phyloP scores from a whole-genome alignment of 192 early-diverging fungal species.

The Jimgerdemannia lactiflua region DNA sequence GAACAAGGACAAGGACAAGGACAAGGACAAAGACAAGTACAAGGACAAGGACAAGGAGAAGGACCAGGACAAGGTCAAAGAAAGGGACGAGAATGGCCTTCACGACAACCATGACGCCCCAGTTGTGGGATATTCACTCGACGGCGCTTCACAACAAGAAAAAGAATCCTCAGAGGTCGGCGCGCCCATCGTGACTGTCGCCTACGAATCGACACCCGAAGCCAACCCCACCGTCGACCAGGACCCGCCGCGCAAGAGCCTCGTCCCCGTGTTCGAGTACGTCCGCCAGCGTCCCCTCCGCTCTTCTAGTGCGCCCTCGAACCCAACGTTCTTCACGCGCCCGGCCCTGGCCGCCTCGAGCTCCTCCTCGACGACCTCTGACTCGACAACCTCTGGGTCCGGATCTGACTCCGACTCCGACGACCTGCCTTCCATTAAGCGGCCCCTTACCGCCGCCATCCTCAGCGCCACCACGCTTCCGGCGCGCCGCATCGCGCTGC shows the following conservation, averaged over 20 bases:
- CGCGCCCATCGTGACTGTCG: background rate
- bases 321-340: background rate
- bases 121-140: background rate
- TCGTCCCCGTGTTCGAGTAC: background rate
- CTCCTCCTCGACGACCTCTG: background rate
- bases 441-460: background rate
- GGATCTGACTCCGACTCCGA: background rate
- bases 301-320: background rate
- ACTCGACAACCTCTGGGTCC: background rate
- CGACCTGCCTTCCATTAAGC: background rate
- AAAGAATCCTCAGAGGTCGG: background rate
- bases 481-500: constrained; percentile 5
- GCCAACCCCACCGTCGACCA: background rate
- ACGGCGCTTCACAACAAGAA: background rate
- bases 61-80: background rate
- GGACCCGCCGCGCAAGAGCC: background rate
- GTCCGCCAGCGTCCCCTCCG: background rate
- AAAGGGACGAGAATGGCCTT: background rate
- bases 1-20: constrained; percentile 16
- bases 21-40: background rate
- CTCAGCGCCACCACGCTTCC: background rate
- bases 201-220: background rate
- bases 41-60: constrained; percentile 26
- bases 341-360: background rate
- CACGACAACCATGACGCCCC: background rate